Conservation (phyloP, 2,329 filamentous ascomycete species). For the Delphinella strobiligena region DNA sequence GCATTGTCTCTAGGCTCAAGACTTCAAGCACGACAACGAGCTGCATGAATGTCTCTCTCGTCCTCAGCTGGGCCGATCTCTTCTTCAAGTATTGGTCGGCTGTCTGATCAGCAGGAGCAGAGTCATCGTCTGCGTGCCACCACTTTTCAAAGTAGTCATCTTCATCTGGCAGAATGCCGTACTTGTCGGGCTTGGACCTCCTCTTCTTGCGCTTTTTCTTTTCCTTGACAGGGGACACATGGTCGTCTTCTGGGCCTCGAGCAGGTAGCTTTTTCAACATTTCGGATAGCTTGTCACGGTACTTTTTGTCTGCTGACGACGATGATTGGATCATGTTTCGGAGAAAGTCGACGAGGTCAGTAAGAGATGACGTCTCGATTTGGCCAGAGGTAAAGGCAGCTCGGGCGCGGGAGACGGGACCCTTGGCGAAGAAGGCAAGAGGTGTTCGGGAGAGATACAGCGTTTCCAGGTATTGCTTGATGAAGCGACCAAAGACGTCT, state of each 20-base stretch:
- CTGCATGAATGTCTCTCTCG: conserved; percentile 68
- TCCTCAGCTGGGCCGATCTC: conserved; percentile 47
- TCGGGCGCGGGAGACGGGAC: conserved; percentile 62
- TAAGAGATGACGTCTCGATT: conserved; percentile 11
- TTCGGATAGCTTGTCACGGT: conserved; percentile 55
- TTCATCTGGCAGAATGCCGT: conserved; percentile 57
- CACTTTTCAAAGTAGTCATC: conserved; percentile 53
- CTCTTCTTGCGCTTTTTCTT: conserved; percentile 47
- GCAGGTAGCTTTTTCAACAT: conserved; percentile 48
- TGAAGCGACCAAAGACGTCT: conserved; percentile 40
- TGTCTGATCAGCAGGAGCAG: conserved; percentile 32
- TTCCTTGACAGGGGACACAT: conserved; percentile 13
- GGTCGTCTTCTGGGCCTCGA: conserved; percentile 8
- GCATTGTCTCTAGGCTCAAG: conserved; percentile 50
- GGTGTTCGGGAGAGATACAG: conserved; percentile 50
- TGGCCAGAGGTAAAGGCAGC: conserved; percentile 49
- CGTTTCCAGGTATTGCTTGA: conserved; percentile 29
- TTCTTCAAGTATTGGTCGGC: conserved; percentile 41
- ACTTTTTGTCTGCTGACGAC: conserved; percentile 65
- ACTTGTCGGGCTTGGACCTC: conserved; percentile 49
- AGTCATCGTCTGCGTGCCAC: conserved; percentile 51
- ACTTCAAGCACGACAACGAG: conserved; percentile 71
- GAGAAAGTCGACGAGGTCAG: conserved; percentile 56
- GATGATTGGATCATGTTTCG: conserved; percentile 27
- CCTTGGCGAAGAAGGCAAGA: conserved; percentile 74